A percentile compares a stretch with the other conserved stretches of the same genome.
These are phyloP conservation scores for Fusarium duplospermum DNA, from an alignment of 2,329 filamentous ascomycete genomes.

Conservation along the genomic window DNA sequence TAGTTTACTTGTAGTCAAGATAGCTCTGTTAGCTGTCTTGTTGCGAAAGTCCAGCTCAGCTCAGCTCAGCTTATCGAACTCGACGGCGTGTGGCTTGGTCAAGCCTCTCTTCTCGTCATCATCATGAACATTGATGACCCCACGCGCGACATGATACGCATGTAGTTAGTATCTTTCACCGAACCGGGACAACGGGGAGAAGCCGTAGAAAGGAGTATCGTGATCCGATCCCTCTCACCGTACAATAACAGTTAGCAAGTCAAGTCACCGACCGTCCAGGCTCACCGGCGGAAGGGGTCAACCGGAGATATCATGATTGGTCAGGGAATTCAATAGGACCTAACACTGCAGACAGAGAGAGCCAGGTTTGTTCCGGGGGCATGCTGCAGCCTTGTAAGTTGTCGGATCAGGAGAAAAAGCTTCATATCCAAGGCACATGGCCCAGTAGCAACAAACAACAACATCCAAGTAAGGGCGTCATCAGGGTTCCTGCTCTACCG, in stretches of 20 bases:
- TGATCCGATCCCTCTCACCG: not conserved
- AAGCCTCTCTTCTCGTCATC: not conserved
- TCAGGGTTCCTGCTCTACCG: not conserved
- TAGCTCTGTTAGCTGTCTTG: not conserved
- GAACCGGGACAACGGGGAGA: not conserved
- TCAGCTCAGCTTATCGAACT: not conserved
- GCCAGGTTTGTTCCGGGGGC: not conserved
- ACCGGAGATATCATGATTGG: slow-evolving; percentile 12
- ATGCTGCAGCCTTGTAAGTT: not conserved
- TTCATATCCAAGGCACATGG: not conserved
- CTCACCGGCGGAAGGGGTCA: not conserved
- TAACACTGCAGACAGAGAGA: too few relatives aligned
- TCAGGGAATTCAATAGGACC: not conserved
- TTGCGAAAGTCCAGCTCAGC: not conserved
- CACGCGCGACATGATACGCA: not conserved
- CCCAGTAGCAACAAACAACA: not conserved
- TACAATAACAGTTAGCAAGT: not conserved
- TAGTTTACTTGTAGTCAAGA: not conserved
- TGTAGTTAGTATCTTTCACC: not conserved
- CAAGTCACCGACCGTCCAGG: not conserved
- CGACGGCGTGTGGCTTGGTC: not conserved
- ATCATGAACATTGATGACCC: not conserved
- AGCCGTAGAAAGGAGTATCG: not conserved
- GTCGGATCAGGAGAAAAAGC: not conserved
- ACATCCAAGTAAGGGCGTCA: not conserved